Conservation (phyloP, 768 basidiomycete genomes). For the Agrocybe praecox region DNA sequence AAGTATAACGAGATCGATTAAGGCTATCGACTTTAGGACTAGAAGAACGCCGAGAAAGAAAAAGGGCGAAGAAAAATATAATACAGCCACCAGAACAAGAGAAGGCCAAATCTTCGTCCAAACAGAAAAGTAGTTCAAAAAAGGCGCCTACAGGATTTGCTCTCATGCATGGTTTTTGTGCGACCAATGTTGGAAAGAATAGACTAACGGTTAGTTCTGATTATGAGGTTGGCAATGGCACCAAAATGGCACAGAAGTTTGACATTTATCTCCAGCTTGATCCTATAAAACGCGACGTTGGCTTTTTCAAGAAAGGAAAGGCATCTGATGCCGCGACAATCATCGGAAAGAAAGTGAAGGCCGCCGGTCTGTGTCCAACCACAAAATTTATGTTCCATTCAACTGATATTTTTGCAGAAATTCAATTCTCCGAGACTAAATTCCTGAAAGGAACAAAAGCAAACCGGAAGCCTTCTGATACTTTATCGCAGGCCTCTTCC, state of each 20-base stretch:
- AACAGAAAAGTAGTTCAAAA: conserved; percentile 16
- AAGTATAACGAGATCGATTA: neutral
- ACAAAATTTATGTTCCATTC: neutral
- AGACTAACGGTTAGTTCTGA: conserved; percentile 56
- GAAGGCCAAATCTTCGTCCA: conserved; percentile 13
- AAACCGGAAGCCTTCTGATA: neutral
- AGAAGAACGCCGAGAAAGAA: conserved; percentile 64
- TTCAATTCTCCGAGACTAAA: conserved; percentile 45
- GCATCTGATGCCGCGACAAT: conserved; percentile 48
- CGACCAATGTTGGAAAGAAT: conserved; percentile 62
- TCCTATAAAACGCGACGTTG: conserved; percentile 39
- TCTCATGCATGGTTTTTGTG: conserved; percentile 68
- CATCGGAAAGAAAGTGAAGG: conserved; percentile 17
- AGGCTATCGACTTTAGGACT: conserved; percentile 44
- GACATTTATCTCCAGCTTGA: conserved; percentile 40
- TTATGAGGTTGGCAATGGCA: neutral
- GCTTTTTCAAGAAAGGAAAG: conserved; percentile 69
- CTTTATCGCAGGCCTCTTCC: conserved; percentile 7
- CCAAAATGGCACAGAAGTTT: neutral
- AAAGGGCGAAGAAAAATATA: conserved; percentile 59
- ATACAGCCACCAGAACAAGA: conserved; percentile 33
- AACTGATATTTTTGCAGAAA: neutral
- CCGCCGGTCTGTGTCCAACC: conserved; percentile 19
- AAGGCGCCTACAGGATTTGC: conserved; percentile 53
- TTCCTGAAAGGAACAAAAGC: conserved; percentile 40